Conservation (phyloP, 345 rosid genomes). For the Gossypium thurberi region DNA sequence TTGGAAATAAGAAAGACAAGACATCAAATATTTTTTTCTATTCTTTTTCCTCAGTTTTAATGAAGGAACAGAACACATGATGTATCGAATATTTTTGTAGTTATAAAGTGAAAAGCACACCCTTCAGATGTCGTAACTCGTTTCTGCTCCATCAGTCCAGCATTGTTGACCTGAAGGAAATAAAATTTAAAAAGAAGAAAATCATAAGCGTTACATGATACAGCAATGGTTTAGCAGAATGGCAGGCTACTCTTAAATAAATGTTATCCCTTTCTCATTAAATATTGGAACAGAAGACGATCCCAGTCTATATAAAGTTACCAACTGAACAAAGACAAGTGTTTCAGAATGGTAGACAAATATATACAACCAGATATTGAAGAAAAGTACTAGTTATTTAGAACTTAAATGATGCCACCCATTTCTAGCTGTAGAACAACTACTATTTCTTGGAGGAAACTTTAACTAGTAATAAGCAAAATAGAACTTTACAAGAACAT, state of each 20-base stretch:
- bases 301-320: neutral
- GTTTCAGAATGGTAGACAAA: neutral
- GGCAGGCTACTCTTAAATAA: neutral
- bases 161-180: conserved; percentile 68
- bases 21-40: neutral
- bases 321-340: neutral
- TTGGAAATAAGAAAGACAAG: neutral
- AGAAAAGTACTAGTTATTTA: neutral
- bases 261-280: neutral
- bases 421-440: neutral
- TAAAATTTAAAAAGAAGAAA: neutral
- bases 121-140: conserved; percentile 65
- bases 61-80: neutral
- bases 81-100: neutral
- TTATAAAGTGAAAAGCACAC: conserved; percentile 23
- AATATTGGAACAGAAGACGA: neutral
- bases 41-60: neutral
- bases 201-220: neutral
- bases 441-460: neutral
- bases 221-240: neutral
- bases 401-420: neutral
- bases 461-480: neutral
- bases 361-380: neutral
- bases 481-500: conserved; percentile 56
- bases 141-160: conserved; percentile 67